Evolutionary conservation across 208 protist species (phyloP).

Genomic region (Acanthamoeba triangularis): DNA sequence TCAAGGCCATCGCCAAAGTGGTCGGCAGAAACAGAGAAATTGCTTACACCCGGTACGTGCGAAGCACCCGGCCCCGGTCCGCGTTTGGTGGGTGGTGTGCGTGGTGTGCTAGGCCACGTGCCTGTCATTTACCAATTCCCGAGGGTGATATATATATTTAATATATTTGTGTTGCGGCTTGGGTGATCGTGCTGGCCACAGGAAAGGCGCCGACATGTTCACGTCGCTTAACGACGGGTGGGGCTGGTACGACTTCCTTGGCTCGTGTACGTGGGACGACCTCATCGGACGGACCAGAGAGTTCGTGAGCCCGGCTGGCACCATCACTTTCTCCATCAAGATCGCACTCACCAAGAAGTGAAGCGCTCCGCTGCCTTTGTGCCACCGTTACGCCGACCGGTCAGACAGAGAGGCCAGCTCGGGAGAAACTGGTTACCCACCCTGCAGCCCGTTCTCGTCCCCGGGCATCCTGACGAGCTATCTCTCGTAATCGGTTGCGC

Average conservation of each 20-base stretch:
- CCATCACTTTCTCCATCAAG: constrained; percentile 7
- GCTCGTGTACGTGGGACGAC: neutral
- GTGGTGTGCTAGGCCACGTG: no score
- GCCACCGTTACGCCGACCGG: no score
- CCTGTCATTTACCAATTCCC: neutral
- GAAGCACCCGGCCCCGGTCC: neutral
- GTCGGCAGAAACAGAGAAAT: neutral
- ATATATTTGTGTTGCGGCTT: neutral
- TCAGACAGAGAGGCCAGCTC: no score
- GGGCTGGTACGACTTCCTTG: constrained; percentile 37
- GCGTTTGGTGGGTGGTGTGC: no score
- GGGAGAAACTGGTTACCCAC: no score
- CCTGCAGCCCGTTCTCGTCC: no score
- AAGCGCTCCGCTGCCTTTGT: neutral
- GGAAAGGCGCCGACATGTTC: constrained; percentile 5
- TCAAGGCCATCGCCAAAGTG: neutral
- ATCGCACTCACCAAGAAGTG: constrained; percentile 13
- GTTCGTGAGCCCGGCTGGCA: neutral
- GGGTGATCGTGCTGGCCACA: neutral
- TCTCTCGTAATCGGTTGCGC: no score
- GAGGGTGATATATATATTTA: neutral
- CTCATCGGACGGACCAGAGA: neutral
- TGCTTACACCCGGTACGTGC: neutral
- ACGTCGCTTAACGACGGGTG: neutral
- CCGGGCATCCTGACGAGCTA: no score